Conservation (phyloP, 2,329 filamentous ascomycete species). For the Metarhizium rileyi region DNA sequence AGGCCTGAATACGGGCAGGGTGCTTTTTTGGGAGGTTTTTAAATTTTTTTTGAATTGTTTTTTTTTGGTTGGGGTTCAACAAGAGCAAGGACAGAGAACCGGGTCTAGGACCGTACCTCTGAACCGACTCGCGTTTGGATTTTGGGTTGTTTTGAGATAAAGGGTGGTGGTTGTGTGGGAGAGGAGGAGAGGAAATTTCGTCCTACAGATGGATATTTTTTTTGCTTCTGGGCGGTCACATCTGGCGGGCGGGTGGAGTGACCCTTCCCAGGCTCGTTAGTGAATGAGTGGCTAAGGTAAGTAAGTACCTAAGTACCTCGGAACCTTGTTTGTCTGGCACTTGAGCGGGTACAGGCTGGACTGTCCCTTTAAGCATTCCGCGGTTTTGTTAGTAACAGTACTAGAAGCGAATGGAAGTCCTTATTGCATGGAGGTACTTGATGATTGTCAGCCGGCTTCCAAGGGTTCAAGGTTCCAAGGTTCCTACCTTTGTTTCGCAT, state of each 20-base stretch:
- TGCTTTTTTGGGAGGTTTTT: slow-evolving; percentile 47
- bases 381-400: no score
- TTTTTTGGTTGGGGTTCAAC: slow-evolving; percentile 40
- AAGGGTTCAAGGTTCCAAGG: no score
- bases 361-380: no score
- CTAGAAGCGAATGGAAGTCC: no score
- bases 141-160: slow-evolving; percentile 35
- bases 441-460: not conserved
- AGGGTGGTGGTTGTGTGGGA: slow-evolving; percentile 37
- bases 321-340: not conserved
- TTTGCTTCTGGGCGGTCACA: slow-evolving; percentile 14
- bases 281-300: not conserved
- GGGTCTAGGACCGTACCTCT: slow-evolving; percentile 50
- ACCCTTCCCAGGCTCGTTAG: slow-evolving; percentile 5
- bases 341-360: no score
- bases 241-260: slow-evolving; percentile 12
- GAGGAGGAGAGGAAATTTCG: slow-evolving; percentile 31
- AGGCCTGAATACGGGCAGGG: slow-evolving; percentile 33
- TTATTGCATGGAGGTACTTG: no score
- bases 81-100: slow-evolving; percentile 51
- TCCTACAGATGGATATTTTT: slow-evolving; percentile 23
- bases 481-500: not conserved
- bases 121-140: slow-evolving; percentile 38
- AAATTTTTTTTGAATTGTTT: slow-evolving; percentile 49
- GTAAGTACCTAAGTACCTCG: not conserved